phyloP scores from a whole-genome alignment of 2,329 filamentous ascomycete species.

The Diaporthe nobilis region DNA sequence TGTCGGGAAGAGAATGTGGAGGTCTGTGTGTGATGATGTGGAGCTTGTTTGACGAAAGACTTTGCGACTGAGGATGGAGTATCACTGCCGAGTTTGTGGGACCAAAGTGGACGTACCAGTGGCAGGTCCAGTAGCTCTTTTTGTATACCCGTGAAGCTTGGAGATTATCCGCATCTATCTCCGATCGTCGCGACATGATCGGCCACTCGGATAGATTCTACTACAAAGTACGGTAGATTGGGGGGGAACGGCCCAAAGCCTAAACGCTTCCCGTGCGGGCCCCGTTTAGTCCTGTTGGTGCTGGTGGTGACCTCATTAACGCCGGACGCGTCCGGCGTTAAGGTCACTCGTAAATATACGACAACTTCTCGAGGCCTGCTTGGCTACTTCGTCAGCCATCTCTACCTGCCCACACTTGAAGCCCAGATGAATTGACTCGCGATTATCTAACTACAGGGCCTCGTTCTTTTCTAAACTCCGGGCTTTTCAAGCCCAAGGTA shows the following conservation, averaged over 20 bases:
- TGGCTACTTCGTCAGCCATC: background rate
- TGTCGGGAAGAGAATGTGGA: background rate
- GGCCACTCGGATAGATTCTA: slow-evolving; percentile 4
- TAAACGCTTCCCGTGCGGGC: background rate
- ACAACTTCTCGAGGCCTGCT: background rate
- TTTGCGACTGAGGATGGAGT: background rate
- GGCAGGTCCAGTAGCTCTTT: background rate
- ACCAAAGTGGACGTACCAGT: background rate
- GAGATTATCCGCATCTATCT: slow-evolving; percentile 18
- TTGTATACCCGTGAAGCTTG: slow-evolving; percentile 19
- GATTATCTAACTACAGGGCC: background rate
- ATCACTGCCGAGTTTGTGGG: background rate
- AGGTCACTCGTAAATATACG: background rate
- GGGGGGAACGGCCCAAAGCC: background rate
- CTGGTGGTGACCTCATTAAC: slow-evolving; percentile 18
- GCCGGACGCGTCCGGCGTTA: slow-evolving; percentile 22
- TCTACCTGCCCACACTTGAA: background rate
- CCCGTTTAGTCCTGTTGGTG: no score
- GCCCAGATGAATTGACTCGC: background rate
- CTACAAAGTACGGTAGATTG: background rate
- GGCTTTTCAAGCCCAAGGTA: background rate
- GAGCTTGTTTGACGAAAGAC: background rate
- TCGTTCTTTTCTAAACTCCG: background rate
- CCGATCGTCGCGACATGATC: slow-evolving; percentile 1
- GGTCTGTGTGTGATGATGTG: background rate